Conservation (phyloP, 768 basidiomycete species). For the Trametes villosa region DNA sequence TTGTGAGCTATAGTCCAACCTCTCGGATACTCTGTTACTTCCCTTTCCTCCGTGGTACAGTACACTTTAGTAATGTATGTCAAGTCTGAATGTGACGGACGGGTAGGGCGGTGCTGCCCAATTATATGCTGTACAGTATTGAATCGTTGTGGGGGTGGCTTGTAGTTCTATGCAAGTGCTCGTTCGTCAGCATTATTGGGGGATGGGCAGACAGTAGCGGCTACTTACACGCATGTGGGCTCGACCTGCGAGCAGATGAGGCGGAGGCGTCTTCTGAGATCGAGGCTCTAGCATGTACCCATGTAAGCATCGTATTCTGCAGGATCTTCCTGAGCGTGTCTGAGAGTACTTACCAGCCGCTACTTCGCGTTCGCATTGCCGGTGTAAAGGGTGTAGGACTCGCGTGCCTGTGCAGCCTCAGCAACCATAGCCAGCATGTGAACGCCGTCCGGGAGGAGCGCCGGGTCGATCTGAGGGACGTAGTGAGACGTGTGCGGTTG, state of each 20-base stretch:
- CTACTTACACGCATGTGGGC: no score
- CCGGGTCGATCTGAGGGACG: slow-evolving; percentile 21
- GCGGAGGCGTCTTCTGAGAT: no score
- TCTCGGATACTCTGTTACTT: not conserved
- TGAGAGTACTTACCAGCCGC: not conserved
- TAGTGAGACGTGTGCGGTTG: not conserved
- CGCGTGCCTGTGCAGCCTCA: not conserved
- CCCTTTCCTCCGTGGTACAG: not conserved
- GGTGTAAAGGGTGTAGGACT: not conserved
- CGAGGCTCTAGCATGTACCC: no score
- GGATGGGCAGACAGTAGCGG: no score
- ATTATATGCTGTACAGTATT: no score
- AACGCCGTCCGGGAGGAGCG: slow-evolving; percentile 14
- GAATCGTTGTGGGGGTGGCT: no score
- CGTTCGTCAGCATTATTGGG: no score
- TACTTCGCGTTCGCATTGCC: no score
- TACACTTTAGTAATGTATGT: not conserved
- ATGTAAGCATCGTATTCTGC: no score
- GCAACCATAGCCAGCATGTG: slow-evolving; percentile 10
- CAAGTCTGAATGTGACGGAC: not conserved
- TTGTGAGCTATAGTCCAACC: not conserved
- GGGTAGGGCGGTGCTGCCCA: not conserved
- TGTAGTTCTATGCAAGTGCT: no score
- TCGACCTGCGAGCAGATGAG: no score
- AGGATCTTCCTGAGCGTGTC: no score